Percentiles rank a stretch among this genome's conserved stretches.
Conservation (phyloP, 148 eudicot species). For the Chenopodium suecicum region DNA sequence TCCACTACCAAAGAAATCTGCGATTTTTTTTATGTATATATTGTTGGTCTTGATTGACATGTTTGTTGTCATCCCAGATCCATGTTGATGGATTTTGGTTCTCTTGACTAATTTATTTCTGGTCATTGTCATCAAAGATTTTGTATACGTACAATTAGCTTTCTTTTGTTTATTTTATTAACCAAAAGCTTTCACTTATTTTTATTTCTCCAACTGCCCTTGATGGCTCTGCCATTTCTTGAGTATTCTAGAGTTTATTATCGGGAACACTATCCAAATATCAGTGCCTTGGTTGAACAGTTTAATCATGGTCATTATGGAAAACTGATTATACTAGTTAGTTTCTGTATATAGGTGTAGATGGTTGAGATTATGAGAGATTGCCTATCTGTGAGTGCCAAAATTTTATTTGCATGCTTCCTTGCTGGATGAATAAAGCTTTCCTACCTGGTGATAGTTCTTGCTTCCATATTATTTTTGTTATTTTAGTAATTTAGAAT, state of each 20-base stretch:
- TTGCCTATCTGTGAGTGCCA: not conserved
- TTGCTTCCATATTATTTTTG: not conserved
- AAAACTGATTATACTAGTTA: not conserved
- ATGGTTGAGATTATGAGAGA: not conserved
- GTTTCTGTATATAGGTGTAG: not conserved
- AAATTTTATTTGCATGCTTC: no score
- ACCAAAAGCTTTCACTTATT: no score
- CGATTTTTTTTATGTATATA: not conserved
- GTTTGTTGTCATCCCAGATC: not conserved
- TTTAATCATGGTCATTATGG: not conserved
- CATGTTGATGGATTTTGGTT: not conserved
- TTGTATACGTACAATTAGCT: not conserved
- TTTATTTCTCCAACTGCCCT: not conserved
- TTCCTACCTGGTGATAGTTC: not conserved
- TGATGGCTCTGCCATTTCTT: not conserved
- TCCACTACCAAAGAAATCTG: not conserved
- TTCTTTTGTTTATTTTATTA: not conserved
- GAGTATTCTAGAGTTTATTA: not conserved
- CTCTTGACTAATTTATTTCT: not conserved
- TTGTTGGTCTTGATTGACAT: not conserved
- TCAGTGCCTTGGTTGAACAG: not conserved
- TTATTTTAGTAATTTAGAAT: not conserved
- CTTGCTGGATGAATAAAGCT: not conserved
- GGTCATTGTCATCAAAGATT: not conserved
- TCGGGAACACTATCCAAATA: not conserved